A percentile compares a stretch with the other conserved stretches of the same genome.
These are phyloP conservation scores for Lactarius deliciosus DNA, from an alignment of 768 basidiomycete genomes.

Conservation along the genomic window DNA sequence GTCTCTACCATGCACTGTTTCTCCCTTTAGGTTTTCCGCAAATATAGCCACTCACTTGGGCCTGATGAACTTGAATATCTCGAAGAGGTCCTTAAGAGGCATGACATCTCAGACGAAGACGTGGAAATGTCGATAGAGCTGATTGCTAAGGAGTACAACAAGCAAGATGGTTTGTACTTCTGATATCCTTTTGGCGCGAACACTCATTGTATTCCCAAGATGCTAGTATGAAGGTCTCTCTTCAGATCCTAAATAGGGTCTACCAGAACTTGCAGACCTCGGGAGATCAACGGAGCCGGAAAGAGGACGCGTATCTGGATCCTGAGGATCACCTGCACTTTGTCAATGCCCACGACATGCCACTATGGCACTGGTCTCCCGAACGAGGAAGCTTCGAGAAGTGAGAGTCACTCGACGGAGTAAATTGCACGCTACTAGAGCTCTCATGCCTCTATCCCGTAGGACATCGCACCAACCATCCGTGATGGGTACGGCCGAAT, in stretches of 20 bases:
- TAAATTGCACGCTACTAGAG: background rate
- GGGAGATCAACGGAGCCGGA: conserved; percentile 45
- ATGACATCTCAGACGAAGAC: conserved; percentile 69
- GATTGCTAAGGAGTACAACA: conserved; percentile 84
- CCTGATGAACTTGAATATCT: conserved; percentile 73
- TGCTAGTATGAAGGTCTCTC: conserved; percentile 79
- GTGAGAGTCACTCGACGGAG: conserved; percentile 44
- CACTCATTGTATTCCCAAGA: conserved; percentile 43
- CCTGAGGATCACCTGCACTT: conserved; percentile 80
- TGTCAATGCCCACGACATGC: conserved; percentile 95
- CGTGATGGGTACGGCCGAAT: conserved; percentile 81
- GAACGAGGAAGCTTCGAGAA: conserved; percentile 87
- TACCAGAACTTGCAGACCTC: conserved; percentile 74
- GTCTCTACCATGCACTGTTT: background rate
- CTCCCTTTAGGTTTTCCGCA: conserved; percentile 67
- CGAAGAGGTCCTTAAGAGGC: conserved; percentile 66
- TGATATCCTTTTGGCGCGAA: background rate
- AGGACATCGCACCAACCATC: conserved; percentile 58
- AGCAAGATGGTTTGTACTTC: conserved; percentile 68
- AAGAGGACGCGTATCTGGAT: conserved; percentile 67
- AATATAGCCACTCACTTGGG: conserved; percentile 84
- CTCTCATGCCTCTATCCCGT: conserved; percentile 25
- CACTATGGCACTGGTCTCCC: conserved; percentile 85
- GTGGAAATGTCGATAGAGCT: conserved; percentile 75
- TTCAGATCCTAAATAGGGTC: conserved; percentile 64